These are phyloP conservation scores for Cyclotella choctawhatcheeana DNA, from an alignment of 108 stramenopile genomes.

Conservation along the genomic window DNA sequence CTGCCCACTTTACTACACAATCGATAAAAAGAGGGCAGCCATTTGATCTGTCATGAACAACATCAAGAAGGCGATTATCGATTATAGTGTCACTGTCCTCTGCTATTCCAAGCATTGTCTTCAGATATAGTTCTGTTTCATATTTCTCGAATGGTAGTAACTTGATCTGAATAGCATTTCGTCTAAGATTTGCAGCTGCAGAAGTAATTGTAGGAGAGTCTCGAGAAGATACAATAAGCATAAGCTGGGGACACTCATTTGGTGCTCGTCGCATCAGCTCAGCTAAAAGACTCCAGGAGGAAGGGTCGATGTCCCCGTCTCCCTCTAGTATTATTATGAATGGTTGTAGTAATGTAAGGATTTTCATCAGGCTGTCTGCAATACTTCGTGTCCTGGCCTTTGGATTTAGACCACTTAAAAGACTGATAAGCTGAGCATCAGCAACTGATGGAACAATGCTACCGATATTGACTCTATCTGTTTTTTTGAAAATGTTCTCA, in stretches of 20 bases:
- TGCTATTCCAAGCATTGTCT: conserved; percentile 33
- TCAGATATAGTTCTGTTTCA: conserved; percentile 48
- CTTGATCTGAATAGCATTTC: conserved; percentile 50
- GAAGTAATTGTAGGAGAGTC: conserved; percentile 50
- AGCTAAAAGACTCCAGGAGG: conserved; percentile 53
- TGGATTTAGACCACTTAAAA: conserved; percentile 51
- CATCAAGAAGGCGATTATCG: conserved; percentile 45
- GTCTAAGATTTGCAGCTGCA: conserved; percentile 32
- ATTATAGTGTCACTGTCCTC: conserved; percentile 30
- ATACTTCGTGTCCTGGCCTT: conserved; percentile 50
- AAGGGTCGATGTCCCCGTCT: conserved; percentile 56
- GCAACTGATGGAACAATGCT: conserved; percentile 50
- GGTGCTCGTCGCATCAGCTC: conserved; percentile 50
- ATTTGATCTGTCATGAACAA: conserved; percentile 53
- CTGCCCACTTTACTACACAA: conserved; percentile 52
- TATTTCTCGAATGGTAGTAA: conserved; percentile 49
- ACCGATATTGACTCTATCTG: conserved; percentile 53
- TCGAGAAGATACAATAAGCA: conserved; percentile 52
- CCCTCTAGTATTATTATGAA: conserved; percentile 47
- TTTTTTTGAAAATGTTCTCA: conserved; percentile 49
- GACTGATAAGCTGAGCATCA: conserved; percentile 54
- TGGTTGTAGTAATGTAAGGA: conserved; percentile 44
- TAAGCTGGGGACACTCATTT: conserved; percentile 44
- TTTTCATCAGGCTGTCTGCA: conserved; percentile 56
- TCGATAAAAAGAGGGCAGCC: conserved; percentile 56